Evolutionary conservation across 2,329 filamentous ascomycete species (phyloP).

Genomic region (Stagonosporopsis chrysanthemi): DNA sequence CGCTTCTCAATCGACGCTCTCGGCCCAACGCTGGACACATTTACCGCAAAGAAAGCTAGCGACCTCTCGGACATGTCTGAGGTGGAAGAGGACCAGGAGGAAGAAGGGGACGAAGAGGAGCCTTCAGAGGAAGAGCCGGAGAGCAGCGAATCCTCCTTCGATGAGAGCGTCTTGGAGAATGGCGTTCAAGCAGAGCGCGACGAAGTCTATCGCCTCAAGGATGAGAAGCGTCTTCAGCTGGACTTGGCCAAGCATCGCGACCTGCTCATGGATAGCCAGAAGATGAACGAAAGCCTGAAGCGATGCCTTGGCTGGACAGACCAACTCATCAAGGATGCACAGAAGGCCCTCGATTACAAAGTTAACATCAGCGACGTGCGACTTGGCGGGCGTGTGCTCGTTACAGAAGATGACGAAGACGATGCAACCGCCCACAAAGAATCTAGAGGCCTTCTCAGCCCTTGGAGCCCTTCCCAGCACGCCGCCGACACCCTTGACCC

Average conservation of each 20-base stretch:
- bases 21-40: slow-evolving; percentile 56
- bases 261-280: slow-evolving; percentile 86
- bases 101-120: slow-evolving; percentile 50
- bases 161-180: slow-evolving; percentile 57
- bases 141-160: slow-evolving; percentile 59
- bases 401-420: slow-evolving; percentile 67
- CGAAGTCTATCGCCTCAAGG: slow-evolving; percentile 68
- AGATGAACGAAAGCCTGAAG: slow-evolving; percentile 93
- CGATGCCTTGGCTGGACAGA: slow-evolving; percentile 90
- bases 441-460: slow-evolving; percentile 45
- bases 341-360: slow-evolving; percentile 83
- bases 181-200: slow-evolving; percentile 53
- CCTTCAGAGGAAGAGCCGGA: slow-evolving; percentile 56
- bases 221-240: slow-evolving; percentile 82
- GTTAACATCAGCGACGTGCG: slow-evolving; percentile 81
- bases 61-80: slow-evolving; percentile 51
- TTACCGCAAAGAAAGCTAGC: slow-evolving; percentile 38
- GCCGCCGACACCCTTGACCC: slow-evolving; percentile 27
- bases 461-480: slow-evolving; percentile 45
- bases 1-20: slow-evolving; percentile 69
- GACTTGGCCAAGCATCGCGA: slow-evolving; percentile 91
- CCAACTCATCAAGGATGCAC: slow-evolving; percentile 85
- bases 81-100: slow-evolving; percentile 38
- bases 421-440: slow-evolving; percentile 26
- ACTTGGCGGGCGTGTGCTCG: slow-evolving; percentile 80